Percentiles rank a stretch among this genome's conserved stretches.
Conservation (phyloP, 257 asterid genomes). For the Fraxinus cuspidata region DNA sequence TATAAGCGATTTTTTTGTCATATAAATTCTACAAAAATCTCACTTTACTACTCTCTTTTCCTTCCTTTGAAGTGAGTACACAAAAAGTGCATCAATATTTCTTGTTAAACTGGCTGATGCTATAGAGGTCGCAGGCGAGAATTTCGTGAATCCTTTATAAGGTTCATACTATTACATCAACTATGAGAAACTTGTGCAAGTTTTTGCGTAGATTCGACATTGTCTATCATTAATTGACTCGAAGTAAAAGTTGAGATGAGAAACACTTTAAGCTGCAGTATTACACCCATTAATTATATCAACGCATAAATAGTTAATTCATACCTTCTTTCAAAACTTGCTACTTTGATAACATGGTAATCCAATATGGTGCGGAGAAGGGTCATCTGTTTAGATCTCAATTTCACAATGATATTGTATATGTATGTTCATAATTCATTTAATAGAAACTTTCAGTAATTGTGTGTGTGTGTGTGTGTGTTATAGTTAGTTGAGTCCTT, state of each 20-base stretch:
- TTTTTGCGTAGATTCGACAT: not conserved
- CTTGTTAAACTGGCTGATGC: not conserved
- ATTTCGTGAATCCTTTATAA: not conserved
- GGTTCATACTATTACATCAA: not conserved
- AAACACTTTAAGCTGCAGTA: not conserved
- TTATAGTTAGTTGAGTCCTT: not conserved
- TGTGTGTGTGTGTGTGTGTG: not conserved
- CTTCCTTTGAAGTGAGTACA: not conserved
- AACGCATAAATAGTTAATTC: not conserved
- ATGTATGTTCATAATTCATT: not conserved
- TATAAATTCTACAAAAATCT: not conserved
- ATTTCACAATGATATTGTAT: not conserved
- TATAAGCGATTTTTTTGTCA: not conserved
- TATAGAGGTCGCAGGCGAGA: not conserved
- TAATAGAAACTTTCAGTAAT: not conserved
- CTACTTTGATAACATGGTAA: not conserved
- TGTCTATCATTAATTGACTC: not conserved
- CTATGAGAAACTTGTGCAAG: not conserved
- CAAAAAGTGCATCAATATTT: not conserved
- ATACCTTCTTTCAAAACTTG: not conserved
- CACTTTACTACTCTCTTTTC: not conserved
- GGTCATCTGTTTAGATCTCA: not conserved
- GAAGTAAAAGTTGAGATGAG: not conserved
- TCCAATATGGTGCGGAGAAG: not conserved
- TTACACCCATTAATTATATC: not conserved